A percentile compares a stretch with the other conserved stretches of the same genome.
These are phyloP conservation scores for Trichopus zeylanicus DNA, from an alignment of 116 monocot species.

Conservation along the genomic window DNA sequence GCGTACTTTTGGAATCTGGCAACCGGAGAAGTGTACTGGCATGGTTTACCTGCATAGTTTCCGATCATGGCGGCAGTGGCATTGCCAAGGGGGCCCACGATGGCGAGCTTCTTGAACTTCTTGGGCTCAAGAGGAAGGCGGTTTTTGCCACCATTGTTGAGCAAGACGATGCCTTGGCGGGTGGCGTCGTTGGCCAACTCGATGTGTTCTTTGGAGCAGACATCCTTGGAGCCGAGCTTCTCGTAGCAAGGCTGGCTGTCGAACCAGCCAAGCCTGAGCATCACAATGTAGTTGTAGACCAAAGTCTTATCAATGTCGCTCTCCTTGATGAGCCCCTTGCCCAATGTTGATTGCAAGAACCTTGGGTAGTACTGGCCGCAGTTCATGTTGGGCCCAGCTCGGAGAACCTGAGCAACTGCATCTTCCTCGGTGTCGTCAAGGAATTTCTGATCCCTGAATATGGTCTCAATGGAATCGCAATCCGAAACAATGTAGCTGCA, in stretches of 20 bases:
- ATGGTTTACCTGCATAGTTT: conserved; percentile 20
- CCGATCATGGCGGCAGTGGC: conserved; percentile 18
- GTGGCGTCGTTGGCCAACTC: conserved; percentile 11
- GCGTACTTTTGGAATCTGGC: conserved; percentile 10
- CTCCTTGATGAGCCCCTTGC: conserved; percentile 4
- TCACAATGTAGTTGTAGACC: conserved; percentile 4
- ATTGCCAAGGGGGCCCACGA: conserved; percentile 24
- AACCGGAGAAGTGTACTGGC: conserved; percentile 9
- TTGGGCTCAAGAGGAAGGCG: conserved; percentile 9
- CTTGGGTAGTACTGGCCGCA: background rate
- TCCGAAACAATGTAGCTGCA: conserved; percentile 41
- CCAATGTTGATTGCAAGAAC: background rate
- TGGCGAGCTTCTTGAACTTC: conserved; percentile 10
- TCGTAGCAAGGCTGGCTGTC: conserved; percentile 1
- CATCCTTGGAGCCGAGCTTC: background rate
- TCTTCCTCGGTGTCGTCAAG: conserved; percentile 15
- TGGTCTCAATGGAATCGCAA: conserved; percentile 30
- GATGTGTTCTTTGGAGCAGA: conserved; percentile 7
- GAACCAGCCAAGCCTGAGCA: conserved; percentile 10
- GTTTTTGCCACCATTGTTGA: conserved; percentile 7
- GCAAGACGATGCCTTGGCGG: conserved; percentile 14
- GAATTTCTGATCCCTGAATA: conserved; percentile 14
- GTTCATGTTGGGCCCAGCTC: conserved; percentile 22
- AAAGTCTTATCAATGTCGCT: conserved; percentile 6
- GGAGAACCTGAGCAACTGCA: conserved; percentile 19